Evolutionary conservation across 306 rosid species (phyloP), one percentile per base, ranked within the genome.

Genomic region (Canavalia gladiata): DNA sequence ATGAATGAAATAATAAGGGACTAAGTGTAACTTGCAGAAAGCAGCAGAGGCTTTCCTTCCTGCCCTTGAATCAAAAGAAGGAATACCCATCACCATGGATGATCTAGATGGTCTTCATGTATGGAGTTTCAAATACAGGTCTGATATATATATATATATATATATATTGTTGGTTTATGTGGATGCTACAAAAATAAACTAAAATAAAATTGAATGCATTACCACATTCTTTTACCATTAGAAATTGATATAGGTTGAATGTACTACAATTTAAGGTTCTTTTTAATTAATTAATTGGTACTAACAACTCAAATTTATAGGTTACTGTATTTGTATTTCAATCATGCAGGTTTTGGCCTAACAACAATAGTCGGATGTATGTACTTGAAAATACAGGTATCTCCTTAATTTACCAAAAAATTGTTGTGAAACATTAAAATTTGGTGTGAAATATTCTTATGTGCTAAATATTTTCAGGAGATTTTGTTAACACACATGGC

Each of bases 81-180:
- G 99, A 50, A 89, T 91, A 68, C 11, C 79, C 1, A 86, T 95
- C 64, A 87, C 34, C 86, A 95, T 95, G 99, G 89, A 93, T 67
- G 99, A 95, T 87, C 50, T 89, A 54, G 99, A 95, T 82, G 98
- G 99, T 46, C 56, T 52, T n/a, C 99, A 90, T 86, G 93, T 82
- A 47, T 95, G 99, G 99, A 90, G 84, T 86, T 95, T 95, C 86
- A 95, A 95, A 78, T 95, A 91, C 93, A 95, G 99, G 99, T 94
- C 49, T 11, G 76, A 10, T 52, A 62, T 18, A 33, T 9, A 33
- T n/a, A 35, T 46, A 35, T 46, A 10, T 52, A 62, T 18, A 33
- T 9, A 33, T n/a, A 35, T 46, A 35, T 46, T 52, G 8, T 51
- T 42, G n/a, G 28, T 77, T 68, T 55, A 72, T 49, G 25, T 55